Base-by-base conservation (phyloP, 495 filamentous ascomycete species). In the Lophium mytilinum region DNA sequence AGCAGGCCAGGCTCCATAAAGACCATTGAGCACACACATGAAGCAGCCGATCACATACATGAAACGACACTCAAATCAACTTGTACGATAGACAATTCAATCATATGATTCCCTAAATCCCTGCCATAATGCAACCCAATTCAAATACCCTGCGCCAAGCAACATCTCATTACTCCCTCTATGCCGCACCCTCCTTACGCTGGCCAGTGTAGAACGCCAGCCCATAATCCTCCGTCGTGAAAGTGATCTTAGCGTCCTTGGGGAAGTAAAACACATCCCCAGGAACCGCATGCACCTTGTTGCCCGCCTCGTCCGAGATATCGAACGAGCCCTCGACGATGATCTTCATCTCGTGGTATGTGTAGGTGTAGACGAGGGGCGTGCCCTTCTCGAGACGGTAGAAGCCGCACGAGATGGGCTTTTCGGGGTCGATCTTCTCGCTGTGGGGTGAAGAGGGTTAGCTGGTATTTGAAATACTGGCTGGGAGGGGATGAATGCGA, bases 191-290 rank as follows among this genome's bases (percentile, higher is more conserved):
- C 62, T 67, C 62, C 54, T 62, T 64, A 61, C 67, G 62, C 61
- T 64, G 60, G 4, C 68, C 68, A n/a, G 61, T 65, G 66, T 76
- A 91, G 65, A 89, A 91, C 4, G 80, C 86, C 62, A 89, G 72
- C 12, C 85, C 85, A 68, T 83, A 87, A 51, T 77, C 79, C 42
- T 81, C 77, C 19, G 85, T 89, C 19, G 77, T 83, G 57, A 90
- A 90, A 0, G 85, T 89, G 66, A 90, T 87, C 63, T 79, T 87
- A 7, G 78, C 72, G n/a, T 86, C 87, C 74, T 86, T 87, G 58
- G 84, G 84, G 66, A 89, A 86, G 63, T 85, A 84, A 63, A 90
- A 88, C 52, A 89, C 84, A 73, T 90, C 87, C 2, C 87, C 87
- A 30, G 80, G 78, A 35, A 68, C 73, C 9, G 82, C 86, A 43